A percentile compares a stretch with the other conserved stretches of the same genome.
Conservation (phyloP, 2,329 filamentous ascomycete genomes). For the Microdochium trichocladiopsis region DNA sequence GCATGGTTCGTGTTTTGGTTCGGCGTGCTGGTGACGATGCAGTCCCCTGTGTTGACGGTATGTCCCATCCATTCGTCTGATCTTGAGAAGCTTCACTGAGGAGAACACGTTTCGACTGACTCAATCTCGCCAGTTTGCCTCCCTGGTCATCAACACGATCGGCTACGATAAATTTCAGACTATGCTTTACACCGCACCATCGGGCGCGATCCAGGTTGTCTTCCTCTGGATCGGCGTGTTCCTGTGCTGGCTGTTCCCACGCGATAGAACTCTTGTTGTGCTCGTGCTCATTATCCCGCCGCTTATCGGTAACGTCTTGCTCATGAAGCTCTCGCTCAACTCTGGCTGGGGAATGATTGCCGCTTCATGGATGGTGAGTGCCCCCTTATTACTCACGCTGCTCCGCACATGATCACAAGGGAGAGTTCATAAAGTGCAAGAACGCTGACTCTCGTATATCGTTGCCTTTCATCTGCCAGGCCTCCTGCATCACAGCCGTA, state of each 20-base stretch:
- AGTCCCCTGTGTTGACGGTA: constrained; percentile 34
- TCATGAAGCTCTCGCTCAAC: constrained; percentile 29
- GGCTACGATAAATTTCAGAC: constrained; percentile 36
- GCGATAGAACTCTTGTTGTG: constrained; percentile 28
- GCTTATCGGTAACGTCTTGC: constrained; percentile 33
- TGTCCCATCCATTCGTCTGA: background rate
- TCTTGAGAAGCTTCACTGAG: too few relatives aligned
- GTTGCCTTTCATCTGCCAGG: constrained; percentile 8
- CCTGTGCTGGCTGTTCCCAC: constrained; percentile 28
- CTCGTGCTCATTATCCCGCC: constrained; percentile 31
- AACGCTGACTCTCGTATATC: background rate
- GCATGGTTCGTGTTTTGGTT: constrained; percentile 37
- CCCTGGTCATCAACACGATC: constrained; percentile 38
- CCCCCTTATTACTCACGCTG: too few relatives aligned
- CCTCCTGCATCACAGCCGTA: constrained; percentile 32
- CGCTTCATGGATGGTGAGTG: constrained; percentile 33
- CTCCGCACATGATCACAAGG: too few relatives aligned
- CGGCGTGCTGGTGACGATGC: constrained; percentile 37
- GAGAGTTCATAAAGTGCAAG: too few relatives aligned
- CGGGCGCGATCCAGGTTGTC: constrained; percentile 36
- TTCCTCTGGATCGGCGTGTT: constrained; percentile 37
- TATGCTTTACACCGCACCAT: constrained; percentile 38
- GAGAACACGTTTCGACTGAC: too few relatives aligned
- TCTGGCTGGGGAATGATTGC: constrained; percentile 40
- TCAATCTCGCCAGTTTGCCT: constrained; percentile 29